Percentiles rank a stretch among this genome's conserved stretches.
phyloP scores from a whole-genome alignment of 2,329 filamentous ascomycete genomes.

The Talaromyces sp. region DNA sequence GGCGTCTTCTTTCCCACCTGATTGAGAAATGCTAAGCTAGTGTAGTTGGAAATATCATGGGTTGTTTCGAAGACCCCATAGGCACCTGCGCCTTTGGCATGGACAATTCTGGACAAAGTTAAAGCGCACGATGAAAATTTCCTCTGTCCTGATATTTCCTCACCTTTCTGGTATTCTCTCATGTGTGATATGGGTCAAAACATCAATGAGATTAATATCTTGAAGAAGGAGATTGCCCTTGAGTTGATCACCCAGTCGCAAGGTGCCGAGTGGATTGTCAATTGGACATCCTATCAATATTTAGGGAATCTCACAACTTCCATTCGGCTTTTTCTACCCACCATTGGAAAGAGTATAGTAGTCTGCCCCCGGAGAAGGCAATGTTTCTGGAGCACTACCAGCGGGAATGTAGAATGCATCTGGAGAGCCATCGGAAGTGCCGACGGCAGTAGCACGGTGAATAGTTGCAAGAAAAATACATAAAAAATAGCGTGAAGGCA shows the following conservation, averaged over 20 bases:
- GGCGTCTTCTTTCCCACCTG: constrained; percentile 49
- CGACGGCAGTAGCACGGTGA: neutral
- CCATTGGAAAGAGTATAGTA: constrained; percentile 1
- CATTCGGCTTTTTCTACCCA: neutral
- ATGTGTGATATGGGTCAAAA: constrained; percentile 46
- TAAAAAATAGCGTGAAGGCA: neutral
- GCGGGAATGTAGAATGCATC: neutral
- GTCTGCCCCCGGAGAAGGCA: neutral
- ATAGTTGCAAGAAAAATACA: neutral
- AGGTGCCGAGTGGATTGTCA: neutral
- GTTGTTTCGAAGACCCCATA: constrained; percentile 58
- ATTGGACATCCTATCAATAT: neutral
- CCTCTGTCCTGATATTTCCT: constrained; percentile 17
- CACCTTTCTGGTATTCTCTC: constrained; percentile 54
- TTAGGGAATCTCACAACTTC: neutral
- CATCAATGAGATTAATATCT: constrained; percentile 45
- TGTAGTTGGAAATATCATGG: constrained; percentile 52
- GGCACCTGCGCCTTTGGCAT: constrained; percentile 50
- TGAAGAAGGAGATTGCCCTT: constrained; percentile 40
- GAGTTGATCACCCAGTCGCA: neutral
- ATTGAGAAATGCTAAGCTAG: constrained; percentile 49
- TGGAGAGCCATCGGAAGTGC: neutral
- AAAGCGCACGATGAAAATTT: neutral
- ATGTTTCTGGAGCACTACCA: neutral
- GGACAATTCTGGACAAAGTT: constrained; percentile 30